phyloP scores from a whole-genome alignment of 495 filamentous ascomycete genomes.

The Trichoderma erinaceum region DNA sequence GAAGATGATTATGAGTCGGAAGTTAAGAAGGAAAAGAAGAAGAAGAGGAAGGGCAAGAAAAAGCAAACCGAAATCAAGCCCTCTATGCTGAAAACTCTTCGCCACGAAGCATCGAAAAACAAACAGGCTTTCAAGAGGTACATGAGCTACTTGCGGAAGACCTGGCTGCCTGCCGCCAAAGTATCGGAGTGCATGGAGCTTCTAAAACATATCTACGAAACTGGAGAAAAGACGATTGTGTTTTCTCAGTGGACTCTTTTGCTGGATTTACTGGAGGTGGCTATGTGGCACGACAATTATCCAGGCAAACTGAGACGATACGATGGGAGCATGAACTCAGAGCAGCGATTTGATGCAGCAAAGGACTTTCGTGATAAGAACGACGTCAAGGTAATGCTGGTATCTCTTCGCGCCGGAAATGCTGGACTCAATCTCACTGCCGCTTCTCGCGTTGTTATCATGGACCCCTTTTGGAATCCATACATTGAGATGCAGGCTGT shows the following conservation, averaged over 20 bases:
- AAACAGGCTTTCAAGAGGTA: constrained; percentile 52
- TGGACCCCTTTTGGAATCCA: constrained; percentile 96
- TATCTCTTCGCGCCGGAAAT: constrained; percentile 88
- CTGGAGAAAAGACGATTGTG: constrained; percentile 76
- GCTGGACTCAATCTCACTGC: constrained; percentile 81
- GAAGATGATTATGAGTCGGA: constrained; percentile 27
- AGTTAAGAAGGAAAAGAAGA: constrained; percentile 28
- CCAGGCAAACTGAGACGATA: constrained; percentile 61
- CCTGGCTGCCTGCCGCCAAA: constrained; percentile 72
- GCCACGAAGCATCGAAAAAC: constrained; percentile 54
- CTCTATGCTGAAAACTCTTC: constrained; percentile 25
- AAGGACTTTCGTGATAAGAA: constrained; percentile 62
- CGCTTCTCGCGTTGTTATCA: constrained; percentile 83
- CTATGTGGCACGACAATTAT: constrained; percentile 58
- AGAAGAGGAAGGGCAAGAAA: constrained; percentile 24
- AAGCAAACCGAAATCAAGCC: constrained; percentile 25
- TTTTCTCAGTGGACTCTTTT: constrained; percentile 91
- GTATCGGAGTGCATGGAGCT: constrained; percentile 70
- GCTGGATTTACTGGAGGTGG: constrained; percentile 88
- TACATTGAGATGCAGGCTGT: constrained; percentile 93
- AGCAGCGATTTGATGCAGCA: constrained; percentile 64
- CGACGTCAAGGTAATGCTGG: constrained; percentile 68
- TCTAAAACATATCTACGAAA: constrained; percentile 37
- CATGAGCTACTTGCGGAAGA: constrained; percentile 62
- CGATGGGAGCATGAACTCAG: constrained; percentile 74